Evolutionary conservation across 352 stramenopile genomes (phyloP).

Genomic region (Pythium angustatum): DNA sequence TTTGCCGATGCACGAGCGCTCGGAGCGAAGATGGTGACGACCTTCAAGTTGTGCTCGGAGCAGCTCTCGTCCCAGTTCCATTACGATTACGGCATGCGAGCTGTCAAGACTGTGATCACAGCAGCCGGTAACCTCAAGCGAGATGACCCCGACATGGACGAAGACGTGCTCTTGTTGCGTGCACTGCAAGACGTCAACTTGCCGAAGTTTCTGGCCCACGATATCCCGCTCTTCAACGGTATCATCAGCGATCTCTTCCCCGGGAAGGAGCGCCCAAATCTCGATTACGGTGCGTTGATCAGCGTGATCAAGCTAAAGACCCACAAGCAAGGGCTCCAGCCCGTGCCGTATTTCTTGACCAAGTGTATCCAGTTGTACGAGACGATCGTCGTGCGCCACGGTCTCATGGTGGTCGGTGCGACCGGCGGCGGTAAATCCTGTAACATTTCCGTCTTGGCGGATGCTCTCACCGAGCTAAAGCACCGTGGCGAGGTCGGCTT

Average conservation of each 20-base stretch:
- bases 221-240: slow-evolving; percentile 95
- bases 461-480: slow-evolving; percentile 89
- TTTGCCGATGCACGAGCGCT: slow-evolving; percentile 59
- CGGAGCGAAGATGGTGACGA: slow-evolving; percentile 87
- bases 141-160: slow-evolving; percentile 90
- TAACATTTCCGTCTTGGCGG: slow-evolving; percentile 90
- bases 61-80: slow-evolving; percentile 89
- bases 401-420: slow-evolving; percentile 95
- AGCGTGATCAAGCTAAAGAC: slow-evolving; percentile 91
- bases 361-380: slow-evolving; percentile 96
- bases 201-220: slow-evolving; percentile 94
- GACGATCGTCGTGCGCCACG: slow-evolving; percentile 93
- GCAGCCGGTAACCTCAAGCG: slow-evolving; percentile 90
- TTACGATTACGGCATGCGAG: slow-evolving; percentile 92
- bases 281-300: slow-evolving; percentile 87
- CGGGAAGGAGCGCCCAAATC: slow-evolving; percentile 83
- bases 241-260: slow-evolving; percentile 96
- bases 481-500: slow-evolving; percentile 73
- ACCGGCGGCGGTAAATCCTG: slow-evolving; percentile 90
- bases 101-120: slow-evolving; percentile 90
- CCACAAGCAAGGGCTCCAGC: slow-evolving; percentile 80
- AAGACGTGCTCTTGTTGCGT: slow-evolving; percentile 92
- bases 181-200: slow-evolving; percentile 96
- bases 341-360: slow-evolving; percentile 90
- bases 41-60: slow-evolving; percentile 89